Base-by-base conservation (phyloP, 1,284 basidiomycete species). In the Anthracocystis setariae region DNA sequence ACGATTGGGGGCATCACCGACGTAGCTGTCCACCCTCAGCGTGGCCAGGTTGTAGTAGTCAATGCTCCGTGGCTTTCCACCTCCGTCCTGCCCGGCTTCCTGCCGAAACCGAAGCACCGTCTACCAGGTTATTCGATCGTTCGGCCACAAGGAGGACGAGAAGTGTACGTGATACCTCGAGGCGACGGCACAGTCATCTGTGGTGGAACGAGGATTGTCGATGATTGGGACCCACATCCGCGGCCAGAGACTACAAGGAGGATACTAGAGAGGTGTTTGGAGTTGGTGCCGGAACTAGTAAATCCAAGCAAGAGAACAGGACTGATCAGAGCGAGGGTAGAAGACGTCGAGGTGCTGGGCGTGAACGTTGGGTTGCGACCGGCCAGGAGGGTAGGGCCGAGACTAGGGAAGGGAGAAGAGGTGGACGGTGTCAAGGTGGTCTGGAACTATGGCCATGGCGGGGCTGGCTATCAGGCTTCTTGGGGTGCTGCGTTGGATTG, bases 1-100 rank as follows among this genome's bases (percentile, higher is more conserved):
- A 43, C 20, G 2, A 47, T 79, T 21, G 37, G 29, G 7, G 77
- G 67, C 10, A 32, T 77, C 37, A 29, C 59, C 12, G 75, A 77
- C 39, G 27, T 40, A 12, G 60, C 49, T 3, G 52, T 72, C 3
- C 60, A 68, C 23, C 72, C 78, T 0, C 68, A 78, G 8, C 60
- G 78, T 9, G 78, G 78, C 10, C 78, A 80, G 43, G 76, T 78
- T 1, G 52, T 79, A 12, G 67, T 78, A 15, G 60, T 80, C 3
- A 37, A 49, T 13, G 78, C 78, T 12, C 77, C 76, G 5, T 78
- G 77, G 75, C 50, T 74, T 5, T 48, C 47, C n/a, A 29, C 56
- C 17, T 32, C 25, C n/a, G 13, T n/a, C 1, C 10, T 33, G n/a
- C 48, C 33, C 20, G 12, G 23, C 5, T 45, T 48, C 29, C 17